Conservation (phyloP, 2,329 filamentous ascomycete genomes). For the Davidsoniella eucalypti region DNA sequence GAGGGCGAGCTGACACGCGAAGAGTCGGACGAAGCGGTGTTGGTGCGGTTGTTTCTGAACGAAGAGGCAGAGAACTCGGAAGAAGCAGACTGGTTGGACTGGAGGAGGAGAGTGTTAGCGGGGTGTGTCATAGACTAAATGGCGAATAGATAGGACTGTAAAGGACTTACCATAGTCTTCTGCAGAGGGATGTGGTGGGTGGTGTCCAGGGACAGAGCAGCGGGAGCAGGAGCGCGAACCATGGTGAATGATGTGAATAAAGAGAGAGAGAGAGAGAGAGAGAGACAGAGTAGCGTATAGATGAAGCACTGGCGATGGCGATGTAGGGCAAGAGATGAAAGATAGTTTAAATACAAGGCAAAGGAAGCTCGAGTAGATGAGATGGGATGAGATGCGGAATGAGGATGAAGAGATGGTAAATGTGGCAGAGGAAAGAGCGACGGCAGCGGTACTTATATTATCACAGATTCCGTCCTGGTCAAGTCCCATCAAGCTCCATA, state of each 20-base stretch:
- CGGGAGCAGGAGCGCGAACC: conserved; percentile 5
- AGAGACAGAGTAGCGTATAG: background rate
- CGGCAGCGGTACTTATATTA: too few relatives aligned
- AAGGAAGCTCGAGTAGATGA: background rate
- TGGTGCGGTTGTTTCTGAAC: background rate
- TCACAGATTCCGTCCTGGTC: too few relatives aligned
- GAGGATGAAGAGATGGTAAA: background rate
- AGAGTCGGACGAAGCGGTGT: background rate
- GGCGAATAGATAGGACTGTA: too few relatives aligned
- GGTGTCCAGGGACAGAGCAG: conserved; percentile 1
- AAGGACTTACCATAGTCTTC: conserved; percentile 5
- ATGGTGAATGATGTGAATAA: background rate
- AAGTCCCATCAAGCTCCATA: too few relatives aligned
- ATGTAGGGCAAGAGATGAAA: background rate
- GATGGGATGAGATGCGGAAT: background rate
- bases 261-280: background rate
- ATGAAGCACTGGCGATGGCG: background rate
- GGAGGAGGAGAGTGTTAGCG: conserved; percentile 1
- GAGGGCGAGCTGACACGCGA: conserved; percentile 14
- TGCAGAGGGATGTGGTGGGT: conserved; percentile 1
- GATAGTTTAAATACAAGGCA: background rate
- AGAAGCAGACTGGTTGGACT: conserved; percentile 6
- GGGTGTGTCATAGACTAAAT: background rate
- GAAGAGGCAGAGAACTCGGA: conserved; percentile 1
- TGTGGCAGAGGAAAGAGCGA: too few relatives aligned